phyloP scores from a whole-genome alignment of 2,329 filamentous ascomycete species.

The Thermothelomyces thermophilus region DNA sequence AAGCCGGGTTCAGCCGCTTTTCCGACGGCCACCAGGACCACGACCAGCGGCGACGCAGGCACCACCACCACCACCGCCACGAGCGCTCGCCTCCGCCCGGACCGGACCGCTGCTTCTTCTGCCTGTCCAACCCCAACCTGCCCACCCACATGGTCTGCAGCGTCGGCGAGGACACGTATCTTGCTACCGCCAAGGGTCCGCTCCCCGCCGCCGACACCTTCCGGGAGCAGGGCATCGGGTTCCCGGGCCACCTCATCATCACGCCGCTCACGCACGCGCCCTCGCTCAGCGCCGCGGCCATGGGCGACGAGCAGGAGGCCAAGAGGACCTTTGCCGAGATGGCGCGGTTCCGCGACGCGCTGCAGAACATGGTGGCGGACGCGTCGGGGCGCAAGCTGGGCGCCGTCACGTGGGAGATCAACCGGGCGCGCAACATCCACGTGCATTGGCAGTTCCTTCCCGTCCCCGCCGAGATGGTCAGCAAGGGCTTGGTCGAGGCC shows the following conservation, averaged over 20 bases:
- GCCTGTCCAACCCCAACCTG: constrained; percentile 77
- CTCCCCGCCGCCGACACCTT: constrained; percentile 68
- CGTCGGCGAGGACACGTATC: constrained; percentile 79
- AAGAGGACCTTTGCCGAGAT: constrained; percentile 69
- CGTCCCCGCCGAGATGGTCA: constrained; percentile 60
- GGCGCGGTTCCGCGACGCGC: constrained; percentile 66
- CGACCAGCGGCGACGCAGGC: constrained; percentile 36
- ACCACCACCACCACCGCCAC: constrained; percentile 14
- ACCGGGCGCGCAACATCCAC: constrained; percentile 72
- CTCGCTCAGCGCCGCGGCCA: constrained; percentile 54
- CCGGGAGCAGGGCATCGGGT: constrained; percentile 54
- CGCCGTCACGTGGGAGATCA: constrained; percentile 88
- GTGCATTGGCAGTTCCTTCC: constrained; percentile 92
- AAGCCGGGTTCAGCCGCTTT: constrained; percentile 49
- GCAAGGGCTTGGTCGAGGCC: constrained; percentile 71
- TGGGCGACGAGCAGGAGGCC: constrained; percentile 45
- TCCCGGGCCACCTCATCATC: constrained; percentile 83
- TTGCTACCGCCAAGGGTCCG: constrained; percentile 89
- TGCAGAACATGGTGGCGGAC: constrained; percentile 72
- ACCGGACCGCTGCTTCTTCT: constrained; percentile 88
- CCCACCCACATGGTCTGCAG: constrained; percentile 84
- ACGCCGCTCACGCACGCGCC: constrained; percentile 80
- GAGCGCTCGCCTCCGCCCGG: constrained; percentile 54
- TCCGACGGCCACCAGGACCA: constrained; percentile 39
- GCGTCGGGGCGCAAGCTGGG: constrained; percentile 58